Evolutionary conservation across 192 early-diverging fungal species (phyloP), one percentile per base, ranked within the genome.

Genomic region (Pilobolus umbonatus): DNA sequence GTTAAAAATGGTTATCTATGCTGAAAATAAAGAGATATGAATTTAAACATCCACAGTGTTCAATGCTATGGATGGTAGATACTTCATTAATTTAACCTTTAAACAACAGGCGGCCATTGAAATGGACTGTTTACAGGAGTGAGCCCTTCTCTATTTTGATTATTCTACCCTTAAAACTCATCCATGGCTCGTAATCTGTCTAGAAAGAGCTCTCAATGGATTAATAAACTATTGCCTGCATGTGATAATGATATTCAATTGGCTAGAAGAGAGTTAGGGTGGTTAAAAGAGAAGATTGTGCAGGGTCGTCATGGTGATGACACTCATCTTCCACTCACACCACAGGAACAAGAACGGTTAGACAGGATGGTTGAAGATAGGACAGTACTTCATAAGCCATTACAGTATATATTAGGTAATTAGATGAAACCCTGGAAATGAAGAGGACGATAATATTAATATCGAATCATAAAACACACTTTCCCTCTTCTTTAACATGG

Each of bases 331-430:
- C n/a, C n/a, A n/a, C 38, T 76, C 0, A 54, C 66, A 19, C 48
- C 49, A 2, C 5, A 38, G 0, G 78, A 77, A 60, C 40, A 64
- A 44, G 11, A 52, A 2, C 57, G 64, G 38, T 58, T 83, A 50
- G 56, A 70, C 6, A 30, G 44, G 5, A 69, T 65, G 45, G 75
- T 91, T 6, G 57, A 64, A 2, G 76, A 89, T 38, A 79, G 89
- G 15, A 72, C 76, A 0, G 67, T 84, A 6, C 58, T 58, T 12
- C 77, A 86, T 53, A 93, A 91, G 66, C 95, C 93, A 7, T 72
- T 98, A 45, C 95, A 98, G 69, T 98, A 98, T 64, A 88, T 98
- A 36, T 64, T 97, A 21, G 79, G 79, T 76, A 74, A 45, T n/a
- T 48, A 47, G 9, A n/a, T n/a, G n/a, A n/a, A n/a, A n/a, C n/a